A percentile compares a stretch with the other conserved stretches of the same genome.
These are phyloP conservation scores for Albugo laibachii DNA, from an alignment of 352 stramenopile species.

Conservation along the genomic window DNA sequence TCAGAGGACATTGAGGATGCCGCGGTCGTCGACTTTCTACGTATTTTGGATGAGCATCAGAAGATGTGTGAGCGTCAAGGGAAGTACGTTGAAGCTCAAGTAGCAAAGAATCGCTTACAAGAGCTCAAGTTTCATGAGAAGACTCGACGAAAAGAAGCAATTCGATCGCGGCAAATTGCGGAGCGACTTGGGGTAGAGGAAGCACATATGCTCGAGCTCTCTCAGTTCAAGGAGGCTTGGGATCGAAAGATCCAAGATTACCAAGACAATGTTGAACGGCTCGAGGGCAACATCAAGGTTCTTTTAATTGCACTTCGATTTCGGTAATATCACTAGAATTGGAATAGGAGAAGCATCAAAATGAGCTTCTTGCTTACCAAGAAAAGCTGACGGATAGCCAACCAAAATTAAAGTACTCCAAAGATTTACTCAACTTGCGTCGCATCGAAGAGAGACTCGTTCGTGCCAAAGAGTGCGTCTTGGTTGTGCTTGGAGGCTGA, in stretches of 20 bases:
- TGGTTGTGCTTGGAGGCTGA: neutral
- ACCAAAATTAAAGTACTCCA: conserved; percentile 85
- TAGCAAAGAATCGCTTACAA: conserved; percentile 90
- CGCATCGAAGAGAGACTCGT: conserved; percentile 86
- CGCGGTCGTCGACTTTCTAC: conserved; percentile 67
- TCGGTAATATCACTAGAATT: conserved; percentile 8
- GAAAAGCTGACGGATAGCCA: conserved; percentile 82
- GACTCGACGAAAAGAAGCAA: conserved; percentile 87
- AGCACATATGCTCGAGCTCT: conserved; percentile 95
- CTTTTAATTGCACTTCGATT: neutral
- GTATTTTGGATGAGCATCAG: conserved; percentile 87
- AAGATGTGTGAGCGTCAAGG: conserved; percentile 94
- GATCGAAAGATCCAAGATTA: conserved; percentile 93
- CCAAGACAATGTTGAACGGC: conserved; percentile 79
- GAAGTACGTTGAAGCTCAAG: conserved; percentile 95
- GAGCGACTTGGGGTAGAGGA: conserved; percentile 90
- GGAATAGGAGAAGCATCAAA: conserved; percentile 49
- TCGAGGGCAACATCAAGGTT: conserved; percentile 82
- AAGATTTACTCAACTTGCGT: conserved; percentile 85
- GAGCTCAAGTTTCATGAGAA: conserved; percentile 94
- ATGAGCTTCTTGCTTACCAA: conserved; percentile 86
- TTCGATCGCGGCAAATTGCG: conserved; percentile 88
- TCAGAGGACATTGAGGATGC: conserved; percentile 43
- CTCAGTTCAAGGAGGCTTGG: conserved; percentile 94
- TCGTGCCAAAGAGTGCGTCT: conserved; percentile 65